Evolutionary conservation across 176 grass and related monocot genomes (phyloP).

Genomic region (Eleusine coracana): DNA sequence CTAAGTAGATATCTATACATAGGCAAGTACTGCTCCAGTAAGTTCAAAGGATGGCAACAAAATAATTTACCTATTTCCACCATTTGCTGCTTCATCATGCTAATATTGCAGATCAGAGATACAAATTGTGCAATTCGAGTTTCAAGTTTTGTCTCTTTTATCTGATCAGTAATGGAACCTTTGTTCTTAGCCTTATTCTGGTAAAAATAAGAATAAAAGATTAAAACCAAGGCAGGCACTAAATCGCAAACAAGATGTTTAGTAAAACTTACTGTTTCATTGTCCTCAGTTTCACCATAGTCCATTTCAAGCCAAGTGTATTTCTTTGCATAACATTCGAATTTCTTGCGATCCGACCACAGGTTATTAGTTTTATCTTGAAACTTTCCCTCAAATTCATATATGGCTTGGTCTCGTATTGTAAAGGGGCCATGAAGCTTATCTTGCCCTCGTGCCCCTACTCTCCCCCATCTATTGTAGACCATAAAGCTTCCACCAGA

Average conservation of each 20-base stretch:
- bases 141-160: constrained; percentile 84
- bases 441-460: constrained; percentile 80
- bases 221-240: constrained; percentile 32
- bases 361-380: constrained; percentile 74
- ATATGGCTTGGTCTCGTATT: constrained; percentile 53
- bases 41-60: constrained; percentile 2
- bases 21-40: not conserved
- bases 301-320: constrained; percentile 98
- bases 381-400: constrained; percentile 82
- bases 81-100: constrained; percentile 99
- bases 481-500: constrained; percentile 75
- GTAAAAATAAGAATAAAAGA: constrained; percentile 23
- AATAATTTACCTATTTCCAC: constrained; percentile 86
- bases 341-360: constrained; percentile 69
- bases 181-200: constrained; percentile 42
- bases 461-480: constrained; percentile 97
- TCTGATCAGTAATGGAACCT: constrained; percentile 51
- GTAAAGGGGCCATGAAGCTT: constrained; percentile 71
- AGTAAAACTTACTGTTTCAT: constrained; percentile 65
- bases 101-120: constrained; percentile 89
- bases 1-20: not conserved
- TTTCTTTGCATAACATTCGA: constrained; percentile 54
- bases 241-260: constrained; percentile 30
- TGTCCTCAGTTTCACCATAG: constrained; percentile 62
- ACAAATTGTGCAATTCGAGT: constrained; percentile 72